Base-by-base conservation (phyloP, 345 rosid genomes). In the Euphorbia lathyris region DNA sequence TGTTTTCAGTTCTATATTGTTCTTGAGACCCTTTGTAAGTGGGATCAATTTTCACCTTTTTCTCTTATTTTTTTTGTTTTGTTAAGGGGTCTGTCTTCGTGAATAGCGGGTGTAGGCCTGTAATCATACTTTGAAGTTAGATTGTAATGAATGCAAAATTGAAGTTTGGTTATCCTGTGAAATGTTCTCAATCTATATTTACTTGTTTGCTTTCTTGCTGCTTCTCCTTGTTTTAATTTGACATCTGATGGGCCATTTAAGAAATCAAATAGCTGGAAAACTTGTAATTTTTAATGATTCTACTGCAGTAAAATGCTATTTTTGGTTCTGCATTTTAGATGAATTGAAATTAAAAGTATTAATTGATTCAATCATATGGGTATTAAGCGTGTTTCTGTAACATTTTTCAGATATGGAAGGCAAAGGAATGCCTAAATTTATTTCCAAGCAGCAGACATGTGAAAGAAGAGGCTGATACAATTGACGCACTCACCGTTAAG, bases 341-440 rank as follows among this genome's bases (percentile, higher is more conserved):
- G 43, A 38, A 59, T 25, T 67, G 9, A 17, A 62, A 40, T 67
- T 20, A 23, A 40, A 34, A 67, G 26, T n/a, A 20, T 19, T 30
- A 20, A 22, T 19, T 38, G 11, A 25, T 68, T 38, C 63, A 1
- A 12, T 63, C 43, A 50, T 58, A 29, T 26, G 50, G 30, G 69
- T 8, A 72, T 58, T 70, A 61, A 42, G 65, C 53, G 23, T 50
- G 68, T 55, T 80, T 51, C 32, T 77, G 57, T 59, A 63, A 76
- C 77, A 66, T 59, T 62, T 73, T 67, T 72, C 87, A 92, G 99
- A 92, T 95, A 66, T 92, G 97, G 99, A 92, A 82, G 85, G 99
- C 99, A 27, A 95, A 86, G 84, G 99, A 92, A 79, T 95, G 98
- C 80, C 83, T 95, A 59, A 86, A 78, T 79, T 76, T 95, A 73